phyloP scores from a whole-genome alignment of 305 asterid species.

The Ilex paraguariensis region DNA sequence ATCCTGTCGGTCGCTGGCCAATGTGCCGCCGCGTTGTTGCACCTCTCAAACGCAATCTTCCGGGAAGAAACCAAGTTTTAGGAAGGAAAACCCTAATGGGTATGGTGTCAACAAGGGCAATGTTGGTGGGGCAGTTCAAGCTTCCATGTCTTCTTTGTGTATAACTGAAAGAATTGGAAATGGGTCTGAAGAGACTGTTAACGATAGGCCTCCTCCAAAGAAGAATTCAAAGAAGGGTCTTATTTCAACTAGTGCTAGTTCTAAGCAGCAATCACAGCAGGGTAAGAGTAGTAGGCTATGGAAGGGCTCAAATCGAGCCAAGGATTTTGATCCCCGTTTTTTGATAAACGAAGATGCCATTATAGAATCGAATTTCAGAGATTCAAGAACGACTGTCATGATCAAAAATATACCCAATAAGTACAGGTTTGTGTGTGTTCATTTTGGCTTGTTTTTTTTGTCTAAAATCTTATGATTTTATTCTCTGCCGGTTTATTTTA shows the following conservation, averaged over 20 bases:
- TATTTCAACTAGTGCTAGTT: not conserved
- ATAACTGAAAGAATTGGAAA: not conserved
- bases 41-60: not conserved
- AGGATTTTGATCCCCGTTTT: conserved; percentile 70
- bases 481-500: not conserved
- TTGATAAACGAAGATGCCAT: conserved; percentile 64
- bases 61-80: conserved; percentile 1
- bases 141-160: conserved; percentile 38
- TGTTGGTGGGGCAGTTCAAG: conserved; percentile 39
- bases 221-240: conserved; percentile 22
- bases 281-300: conserved; percentile 21
- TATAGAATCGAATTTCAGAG: conserved; percentile 55
- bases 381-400: conserved; percentile 91
- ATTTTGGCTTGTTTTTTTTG: conserved; percentile 6
- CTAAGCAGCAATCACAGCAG: conserved; percentile 6
- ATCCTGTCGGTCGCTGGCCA: conserved; percentile 4
- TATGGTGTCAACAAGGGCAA: conserved; percentile 35
- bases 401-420: conserved; percentile 96
- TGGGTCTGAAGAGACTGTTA: conserved; percentile 24
- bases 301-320: conserved; percentile 37
- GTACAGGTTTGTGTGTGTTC: conserved; percentile 57
- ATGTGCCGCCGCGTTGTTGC: not conserved
- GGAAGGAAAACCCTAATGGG: conserved; percentile 36
- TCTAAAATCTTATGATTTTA: conserved; percentile 29
- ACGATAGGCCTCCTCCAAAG: conserved; percentile 12